phyloP scores from a whole-genome alignment of 805 yeast species.

The Metschnikowia borealis region DNA sequence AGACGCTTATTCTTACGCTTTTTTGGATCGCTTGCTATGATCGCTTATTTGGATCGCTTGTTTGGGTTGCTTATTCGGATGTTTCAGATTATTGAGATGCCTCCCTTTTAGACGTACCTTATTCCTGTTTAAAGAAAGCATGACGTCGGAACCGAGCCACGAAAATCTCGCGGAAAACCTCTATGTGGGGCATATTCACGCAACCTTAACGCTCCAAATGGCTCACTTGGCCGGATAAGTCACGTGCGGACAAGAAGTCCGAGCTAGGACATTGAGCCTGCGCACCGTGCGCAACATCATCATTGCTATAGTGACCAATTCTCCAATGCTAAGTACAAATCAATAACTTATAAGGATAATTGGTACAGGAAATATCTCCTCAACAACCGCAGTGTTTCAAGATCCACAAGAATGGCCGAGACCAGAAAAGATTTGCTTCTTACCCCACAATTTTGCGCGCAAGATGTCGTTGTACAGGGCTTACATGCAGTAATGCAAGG shows the following conservation, averaged over 20 bases:
- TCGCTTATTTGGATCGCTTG: no score
- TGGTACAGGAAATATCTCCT: no score
- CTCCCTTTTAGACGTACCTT: no score
- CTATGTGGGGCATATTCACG: neutral
- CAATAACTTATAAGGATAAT: neutral
- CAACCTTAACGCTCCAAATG: neutral
- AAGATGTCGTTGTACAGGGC: neutral
- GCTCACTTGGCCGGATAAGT: neutral
- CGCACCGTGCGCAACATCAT: neutral
- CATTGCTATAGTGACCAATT: neutral
- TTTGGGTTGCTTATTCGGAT: no score
- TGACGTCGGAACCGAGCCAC: neutral
- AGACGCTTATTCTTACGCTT: no score
- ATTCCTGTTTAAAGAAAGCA: neutral
- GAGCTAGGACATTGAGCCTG: neutral
- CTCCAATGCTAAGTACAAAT: neutral
- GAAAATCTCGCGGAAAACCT: neutral
- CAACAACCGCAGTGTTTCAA: neutral
- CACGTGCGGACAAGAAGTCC: slow-evolving; percentile 1
- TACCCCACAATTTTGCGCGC: slow-evolving; percentile 5
- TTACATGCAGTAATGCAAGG: neutral
- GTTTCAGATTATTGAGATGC: no score
- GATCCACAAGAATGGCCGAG: neutral
- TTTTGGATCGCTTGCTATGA: no score
- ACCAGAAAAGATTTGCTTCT: neutral